These are phyloP conservation scores for Cladosporium sphaerospermum DNA, from an alignment of 2,329 filamentous ascomycete genomes.

Conservation along the genomic window DNA sequence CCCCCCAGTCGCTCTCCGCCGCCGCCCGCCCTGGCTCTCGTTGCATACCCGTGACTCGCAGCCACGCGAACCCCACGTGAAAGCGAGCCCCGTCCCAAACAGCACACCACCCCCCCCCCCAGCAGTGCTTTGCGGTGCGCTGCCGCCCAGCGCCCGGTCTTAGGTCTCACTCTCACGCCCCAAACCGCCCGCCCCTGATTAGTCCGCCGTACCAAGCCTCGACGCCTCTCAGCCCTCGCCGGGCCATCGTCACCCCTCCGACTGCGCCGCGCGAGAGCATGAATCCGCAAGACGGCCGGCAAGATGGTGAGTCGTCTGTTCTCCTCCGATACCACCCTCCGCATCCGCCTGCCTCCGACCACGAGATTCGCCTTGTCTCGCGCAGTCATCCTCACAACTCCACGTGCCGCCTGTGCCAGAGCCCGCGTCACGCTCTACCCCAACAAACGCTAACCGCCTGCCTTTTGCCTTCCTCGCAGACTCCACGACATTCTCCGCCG, in stretches of 20 bases:
- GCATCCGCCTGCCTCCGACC: not conserved
- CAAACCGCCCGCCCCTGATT: conserved; percentile 6
- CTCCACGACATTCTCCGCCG: conserved; percentile 1
- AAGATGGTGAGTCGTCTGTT: conserved; percentile 2
- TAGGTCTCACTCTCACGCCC: conserved; percentile 4
- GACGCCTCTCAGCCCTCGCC: not conserved
- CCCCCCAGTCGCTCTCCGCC: not conserved
- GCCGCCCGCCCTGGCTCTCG: not conserved
- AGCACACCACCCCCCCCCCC: not conserved
- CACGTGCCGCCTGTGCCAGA: conserved; percentile 4
- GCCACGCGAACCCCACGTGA: not conserved
- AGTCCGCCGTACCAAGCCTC: not conserved
- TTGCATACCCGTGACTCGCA: not conserved
- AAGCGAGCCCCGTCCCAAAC: not conserved
- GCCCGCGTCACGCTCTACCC: not conserved
- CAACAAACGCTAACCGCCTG: not conserved
- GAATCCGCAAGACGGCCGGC: conserved; percentile 10
- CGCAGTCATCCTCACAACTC: conserved; percentile 4
- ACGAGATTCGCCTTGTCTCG: not conserved
- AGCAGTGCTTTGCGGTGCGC: not conserved
- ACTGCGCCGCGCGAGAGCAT: conserved; percentile 9
- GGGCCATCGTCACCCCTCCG: not conserved
- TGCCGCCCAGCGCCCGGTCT: not conserved
- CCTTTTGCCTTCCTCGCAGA: conserved; percentile 1
- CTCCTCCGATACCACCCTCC: not conserved